Conservation (phyloP, 371 early-diverging fungal genomes). For the Actinomortierella wolfii region DNA sequence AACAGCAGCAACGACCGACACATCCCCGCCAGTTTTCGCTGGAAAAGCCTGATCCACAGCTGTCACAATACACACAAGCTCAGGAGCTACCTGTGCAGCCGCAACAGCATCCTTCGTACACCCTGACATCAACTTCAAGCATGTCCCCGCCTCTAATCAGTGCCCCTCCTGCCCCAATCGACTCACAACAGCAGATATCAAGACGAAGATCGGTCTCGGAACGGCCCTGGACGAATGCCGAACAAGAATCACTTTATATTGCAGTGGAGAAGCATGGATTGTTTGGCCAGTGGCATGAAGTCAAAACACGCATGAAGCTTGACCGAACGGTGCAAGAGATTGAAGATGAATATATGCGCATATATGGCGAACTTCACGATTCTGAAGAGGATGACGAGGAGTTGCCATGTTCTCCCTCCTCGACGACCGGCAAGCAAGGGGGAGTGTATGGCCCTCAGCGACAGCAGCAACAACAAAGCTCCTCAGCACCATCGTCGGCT, state of each 20-base stretch:
- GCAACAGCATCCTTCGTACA: background rate
- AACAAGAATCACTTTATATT: conserved; percentile 36
- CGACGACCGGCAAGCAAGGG: too few relatives aligned
- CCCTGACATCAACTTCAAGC: conserved; percentile 9
- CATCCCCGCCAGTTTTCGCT: too few relatives aligned
- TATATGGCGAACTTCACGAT: conserved; percentile 37
- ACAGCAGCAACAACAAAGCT: too few relatives aligned
- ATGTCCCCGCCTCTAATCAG: background rate
- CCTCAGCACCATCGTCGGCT: too few relatives aligned
- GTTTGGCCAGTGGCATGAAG: conserved; percentile 32
- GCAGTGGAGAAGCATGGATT: conserved; percentile 28
- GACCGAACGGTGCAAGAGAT: conserved; percentile 25
- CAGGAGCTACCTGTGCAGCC: background rate
- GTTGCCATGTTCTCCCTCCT: too few relatives aligned
- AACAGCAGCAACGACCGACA: too few relatives aligned
- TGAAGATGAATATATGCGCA: conserved; percentile 34
- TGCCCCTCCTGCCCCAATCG: too few relatives aligned
- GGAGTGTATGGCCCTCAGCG: too few relatives aligned
- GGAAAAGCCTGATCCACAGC: too few relatives aligned
- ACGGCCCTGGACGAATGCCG: conserved; percentile 27
- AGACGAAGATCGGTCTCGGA: background rate
- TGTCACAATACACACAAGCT: background rate
- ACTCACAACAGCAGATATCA: background rate
- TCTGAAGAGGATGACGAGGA: conserved; percentile 19
- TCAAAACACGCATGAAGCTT: conserved; percentile 26